Base-by-base conservation (phyloP, 177 flowering plant genomes). In the Vitis hybrid region DNA sequence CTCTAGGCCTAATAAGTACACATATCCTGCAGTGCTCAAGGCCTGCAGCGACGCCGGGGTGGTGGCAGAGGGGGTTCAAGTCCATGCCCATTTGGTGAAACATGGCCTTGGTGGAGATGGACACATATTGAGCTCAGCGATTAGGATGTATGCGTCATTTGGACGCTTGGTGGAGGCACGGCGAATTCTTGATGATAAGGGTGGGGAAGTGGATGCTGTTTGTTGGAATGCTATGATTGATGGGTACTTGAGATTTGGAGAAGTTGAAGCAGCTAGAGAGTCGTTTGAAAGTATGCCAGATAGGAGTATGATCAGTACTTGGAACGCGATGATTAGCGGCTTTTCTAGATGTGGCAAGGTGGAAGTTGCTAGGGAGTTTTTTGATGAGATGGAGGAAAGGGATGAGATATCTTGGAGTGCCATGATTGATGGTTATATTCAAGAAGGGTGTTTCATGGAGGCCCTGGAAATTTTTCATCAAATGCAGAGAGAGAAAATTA, bases 361-460 rank as follows among this genome's bases (percentile, higher is more conserved):
- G 74, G 80, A 77, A 13, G 69, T 60, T 2, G 86, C 90, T 1
- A 51, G 76, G 39, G 55, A 65, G 30, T 11, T 80, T 60, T 86
- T 86, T 57, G 65, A 74, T 71, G 74, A 65, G 15, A 84, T 85
- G 86, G 69, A 72, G 45, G 65, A 66, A 63, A 81, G 69, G 65
- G 84, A 86, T 76, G 88, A 83, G 6, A 73, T 87, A 1, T 77
- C 88, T 55, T 85, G 90, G 90, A 85, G 87, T 74, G 85, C 88
- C 0, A 87, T 87, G 78, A 82, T 87, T 19, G 87, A 87, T 79
- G 85, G 87, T 10, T 87, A 76, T 74, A 68, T 75, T 11, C 72
- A 30, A 70, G 68, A 56, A 30, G 32, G 84, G 64, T 57, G 19
- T 61, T 80, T 50, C 71, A 80, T 74, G 64, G 83, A 85, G 70